A percentile compares a stretch with the other conserved stretches of the same genome.
Evolutionary conservation across 352 stramenopile species (phyloP).

Genomic region (Phytophthora lateralis): DNA sequence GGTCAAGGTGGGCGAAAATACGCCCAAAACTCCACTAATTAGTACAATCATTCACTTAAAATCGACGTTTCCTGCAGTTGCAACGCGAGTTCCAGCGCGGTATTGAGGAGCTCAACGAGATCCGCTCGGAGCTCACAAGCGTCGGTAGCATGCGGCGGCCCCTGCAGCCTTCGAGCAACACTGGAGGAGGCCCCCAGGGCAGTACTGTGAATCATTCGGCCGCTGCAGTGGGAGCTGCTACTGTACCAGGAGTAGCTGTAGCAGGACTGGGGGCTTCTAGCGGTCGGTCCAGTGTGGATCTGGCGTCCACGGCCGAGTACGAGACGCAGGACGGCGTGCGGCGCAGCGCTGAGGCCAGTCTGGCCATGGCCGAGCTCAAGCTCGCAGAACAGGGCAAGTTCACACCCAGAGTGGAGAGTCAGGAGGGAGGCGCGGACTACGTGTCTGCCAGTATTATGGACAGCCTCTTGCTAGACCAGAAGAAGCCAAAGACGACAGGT

Average conservation of each 20-base stretch:
- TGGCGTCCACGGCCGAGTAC: constrained; percentile 40
- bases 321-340: constrained; percentile 26
- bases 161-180: constrained; percentile 41
- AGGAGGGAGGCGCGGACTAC: constrained; percentile 82
- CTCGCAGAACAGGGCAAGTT: constrained; percentile 59
- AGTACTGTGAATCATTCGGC: constrained; percentile 17
- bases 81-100: constrained; percentile 80
- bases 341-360: constrained; percentile 48
- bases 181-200: background rate
- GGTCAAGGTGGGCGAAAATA: constrained; percentile 52
- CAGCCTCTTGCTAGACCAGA: constrained; percentile 63
- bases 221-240: background rate
- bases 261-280: background rate
- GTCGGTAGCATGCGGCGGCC: constrained; percentile 70
- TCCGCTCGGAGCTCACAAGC: constrained; percentile 73
- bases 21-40: background rate
- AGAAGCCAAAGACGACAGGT: constrained; percentile 12
- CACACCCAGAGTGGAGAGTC: constrained; percentile 56
- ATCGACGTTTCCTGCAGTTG: constrained; percentile 33
- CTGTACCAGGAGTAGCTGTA: background rate
- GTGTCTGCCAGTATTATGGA: constrained; percentile 83
- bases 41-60: background rate
- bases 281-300: constrained; percentile 44
- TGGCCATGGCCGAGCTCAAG: constrained; percentile 74
- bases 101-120: constrained; percentile 83